Evolutionary conservation across 1,139 yeast species (phyloP).

Genomic region (Suhomyces maxii): DNA sequence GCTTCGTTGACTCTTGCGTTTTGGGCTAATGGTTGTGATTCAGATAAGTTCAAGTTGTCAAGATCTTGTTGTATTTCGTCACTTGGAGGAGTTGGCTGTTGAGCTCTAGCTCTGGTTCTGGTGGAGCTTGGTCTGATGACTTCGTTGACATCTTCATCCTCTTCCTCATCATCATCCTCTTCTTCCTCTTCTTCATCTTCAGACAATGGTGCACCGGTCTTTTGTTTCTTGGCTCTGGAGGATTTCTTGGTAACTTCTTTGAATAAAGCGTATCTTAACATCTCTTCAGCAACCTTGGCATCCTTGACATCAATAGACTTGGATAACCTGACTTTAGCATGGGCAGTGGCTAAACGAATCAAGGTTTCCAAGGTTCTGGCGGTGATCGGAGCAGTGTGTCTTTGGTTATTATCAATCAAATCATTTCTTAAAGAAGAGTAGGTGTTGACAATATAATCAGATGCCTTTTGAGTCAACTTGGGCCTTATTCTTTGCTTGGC

Average conservation of each 20-base stretch:
- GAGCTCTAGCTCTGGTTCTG: slow-evolving; percentile 9
- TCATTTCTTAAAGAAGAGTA: slow-evolving; percentile 86
- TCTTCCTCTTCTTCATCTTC: slow-evolving; percentile 25
- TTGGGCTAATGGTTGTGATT: slow-evolving; percentile 29
- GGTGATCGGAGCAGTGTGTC: slow-evolving; percentile 92
- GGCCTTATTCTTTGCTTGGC: slow-evolving; percentile 91
- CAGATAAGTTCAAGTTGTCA: slow-evolving; percentile 26
- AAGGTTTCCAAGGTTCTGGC: slow-evolving; percentile 97
- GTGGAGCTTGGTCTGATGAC: slow-evolving; percentile 13
- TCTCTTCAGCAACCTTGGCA: slow-evolving; percentile 82
- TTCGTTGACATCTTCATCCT: slow-evolving; percentile 12
- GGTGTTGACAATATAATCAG: slow-evolving; percentile 75
- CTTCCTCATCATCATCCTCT: slow-evolving; percentile 7
- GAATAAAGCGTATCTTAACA: slow-evolving; percentile 83
- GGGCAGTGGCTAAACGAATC: slow-evolving; percentile 94
- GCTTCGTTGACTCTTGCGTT: slow-evolving; percentile 19
- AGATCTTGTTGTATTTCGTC: slow-evolving; percentile 27
- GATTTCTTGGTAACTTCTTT: slow-evolving; percentile 59
- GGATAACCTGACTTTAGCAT: slow-evolving; percentile 89
- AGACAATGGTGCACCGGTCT: slow-evolving; percentile 22
- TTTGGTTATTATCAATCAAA: slow-evolving; percentile 64
- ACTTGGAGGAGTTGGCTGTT: slow-evolving; percentile 5
- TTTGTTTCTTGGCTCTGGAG: slow-evolving; percentile 34
- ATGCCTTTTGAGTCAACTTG: slow-evolving; percentile 72
- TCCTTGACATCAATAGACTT: slow-evolving; percentile 72